Evolutionary conservation across 495 filamentous ascomycete genomes (phyloP).

Genomic region (Chaetomidium leptoderma): DNA sequence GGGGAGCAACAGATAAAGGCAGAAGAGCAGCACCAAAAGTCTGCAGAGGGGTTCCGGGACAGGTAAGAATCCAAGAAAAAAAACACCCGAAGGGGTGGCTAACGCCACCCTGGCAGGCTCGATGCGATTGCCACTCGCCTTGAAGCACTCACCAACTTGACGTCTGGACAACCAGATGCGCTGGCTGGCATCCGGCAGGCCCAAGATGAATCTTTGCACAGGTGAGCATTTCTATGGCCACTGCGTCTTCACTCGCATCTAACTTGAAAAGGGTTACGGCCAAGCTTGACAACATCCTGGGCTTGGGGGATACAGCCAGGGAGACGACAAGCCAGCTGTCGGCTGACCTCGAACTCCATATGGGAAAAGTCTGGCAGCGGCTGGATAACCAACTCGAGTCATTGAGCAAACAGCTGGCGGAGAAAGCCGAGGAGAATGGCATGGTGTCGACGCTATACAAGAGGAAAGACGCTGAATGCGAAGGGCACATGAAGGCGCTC

Average conservation of each 20-base stretch:
- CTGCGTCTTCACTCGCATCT: neutral
- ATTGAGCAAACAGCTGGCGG: conserved; percentile 18
- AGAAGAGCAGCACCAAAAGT: conserved; percentile 14
- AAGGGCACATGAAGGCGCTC: conserved; percentile 13
- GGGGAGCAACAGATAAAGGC: conserved; percentile 17
- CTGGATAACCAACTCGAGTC: conserved; percentile 21
- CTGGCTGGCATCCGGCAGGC: conserved; percentile 9
- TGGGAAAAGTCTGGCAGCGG: conserved; percentile 17
- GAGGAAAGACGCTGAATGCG: conserved; percentile 19
- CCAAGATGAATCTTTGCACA: conserved; percentile 8
- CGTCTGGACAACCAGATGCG: conserved; percentile 11
- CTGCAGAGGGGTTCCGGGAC: conserved; percentile 1
- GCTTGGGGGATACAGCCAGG: neutral
- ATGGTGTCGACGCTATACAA: conserved; percentile 19
- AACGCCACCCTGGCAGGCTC: conserved; percentile 11
- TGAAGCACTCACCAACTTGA: conserved; percentile 5
- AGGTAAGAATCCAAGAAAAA: conserved; percentile 6
- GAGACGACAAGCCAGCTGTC: conserved; percentile 15
- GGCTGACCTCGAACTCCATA: conserved; percentile 15
- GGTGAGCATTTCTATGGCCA: neutral
- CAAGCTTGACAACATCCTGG: conserved; percentile 20
- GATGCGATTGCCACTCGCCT: conserved; percentile 16
- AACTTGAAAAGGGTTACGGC: conserved; percentile 16
- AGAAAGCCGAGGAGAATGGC: conserved; percentile 25
- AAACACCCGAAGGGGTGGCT: neutral